These are phyloP conservation scores for Sugiyamaella chiloensis DNA, from an alignment of 805 yeast genomes.

Conservation along the genomic window DNA sequence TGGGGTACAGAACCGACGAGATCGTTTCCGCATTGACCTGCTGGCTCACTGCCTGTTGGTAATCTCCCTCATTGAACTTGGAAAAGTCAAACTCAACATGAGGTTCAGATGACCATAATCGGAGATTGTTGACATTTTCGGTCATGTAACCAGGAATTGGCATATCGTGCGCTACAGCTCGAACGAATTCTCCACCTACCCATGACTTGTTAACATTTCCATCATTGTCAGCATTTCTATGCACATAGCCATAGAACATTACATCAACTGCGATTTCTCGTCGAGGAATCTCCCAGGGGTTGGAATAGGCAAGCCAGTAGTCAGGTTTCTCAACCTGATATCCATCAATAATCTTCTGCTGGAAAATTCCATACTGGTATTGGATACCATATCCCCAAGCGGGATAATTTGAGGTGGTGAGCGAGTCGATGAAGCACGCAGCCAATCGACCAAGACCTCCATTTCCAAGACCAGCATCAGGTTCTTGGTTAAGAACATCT, in stretches of 20 bases:
- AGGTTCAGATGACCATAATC: constrained; percentile 88
- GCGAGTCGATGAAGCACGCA: constrained; percentile 88
- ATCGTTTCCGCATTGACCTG: constrained; percentile 90
- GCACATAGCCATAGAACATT: constrained; percentile 81
- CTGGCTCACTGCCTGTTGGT: constrained; percentile 73
- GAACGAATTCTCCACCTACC: constrained; percentile 85
- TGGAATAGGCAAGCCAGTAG: constrained; percentile 83
- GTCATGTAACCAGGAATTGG: constrained; percentile 88
- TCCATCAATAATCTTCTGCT: constrained; percentile 85
- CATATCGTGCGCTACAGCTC: constrained; percentile 87
- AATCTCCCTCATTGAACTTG: constrained; percentile 90
- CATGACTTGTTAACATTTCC: constrained; percentile 62
- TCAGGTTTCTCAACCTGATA: constrained; percentile 94
- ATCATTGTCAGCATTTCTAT: constrained; percentile 48
- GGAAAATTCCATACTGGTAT: constrained; percentile 90
- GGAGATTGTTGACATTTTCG: constrained; percentile 76
- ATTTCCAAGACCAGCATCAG: constrained; percentile 92
- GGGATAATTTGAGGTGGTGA: constrained; percentile 80
- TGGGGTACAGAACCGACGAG: constrained; percentile 89
- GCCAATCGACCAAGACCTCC: constrained; percentile 95
- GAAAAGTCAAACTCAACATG: constrained; percentile 87
- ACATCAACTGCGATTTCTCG: constrained; percentile 84
- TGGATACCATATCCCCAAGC: constrained; percentile 97
- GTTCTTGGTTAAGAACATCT: constrained; percentile 80
- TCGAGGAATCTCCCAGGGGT: constrained; percentile 93